Base-by-base conservation (phyloP, 257 asterid species). In the Fraxinus anomala region DNA sequence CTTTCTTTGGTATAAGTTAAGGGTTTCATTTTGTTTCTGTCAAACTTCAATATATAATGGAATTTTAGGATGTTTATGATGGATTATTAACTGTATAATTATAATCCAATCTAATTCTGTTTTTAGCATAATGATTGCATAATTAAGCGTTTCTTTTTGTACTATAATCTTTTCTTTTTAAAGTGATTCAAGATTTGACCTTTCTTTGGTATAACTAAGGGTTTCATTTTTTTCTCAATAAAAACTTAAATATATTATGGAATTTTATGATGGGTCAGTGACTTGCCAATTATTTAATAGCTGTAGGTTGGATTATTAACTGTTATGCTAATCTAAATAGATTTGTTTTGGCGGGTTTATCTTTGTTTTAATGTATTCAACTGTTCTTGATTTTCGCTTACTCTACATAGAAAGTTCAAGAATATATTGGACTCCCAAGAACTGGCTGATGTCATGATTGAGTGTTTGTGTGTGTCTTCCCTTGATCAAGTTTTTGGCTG, bases 371-470 rank as follows among this genome's bases (percentile, higher is more conserved):
- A 34, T 68, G 28, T 24, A 28, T 63, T 34, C 26, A 72, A 37
- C 14, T 51, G 10, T 34, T 75, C 37, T 66, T 47, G 67, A 7
- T 70, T 56, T 51, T 36, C 30, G 12, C n/a, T 39, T 26, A 36
- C 69, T 3, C 69, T 49, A 70, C 26, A n/a, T 36, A 36, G 39
- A 1, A 39, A 79, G 59, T 65, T 54, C 39, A 24, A 54, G 73
- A 77, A 47, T 65, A 7, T 49, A 21, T 23, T 79, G 31, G 36
- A 24, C 73, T 59, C 63, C 63, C 23, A 51, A 12, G 68, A 54
- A 85, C 39, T 65, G 30, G 73, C 71, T 70, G 74, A 24, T 44
- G 28, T 59, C 68, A 39, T 75, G 78, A 78, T 30, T 21, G 73
- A 14, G 14, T 5, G 23, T 8, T 79, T 72, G 56, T 67, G 10